Conservation (phyloP, 1,139 yeast genomes). For the Geotrichum bryndzae region DNA sequence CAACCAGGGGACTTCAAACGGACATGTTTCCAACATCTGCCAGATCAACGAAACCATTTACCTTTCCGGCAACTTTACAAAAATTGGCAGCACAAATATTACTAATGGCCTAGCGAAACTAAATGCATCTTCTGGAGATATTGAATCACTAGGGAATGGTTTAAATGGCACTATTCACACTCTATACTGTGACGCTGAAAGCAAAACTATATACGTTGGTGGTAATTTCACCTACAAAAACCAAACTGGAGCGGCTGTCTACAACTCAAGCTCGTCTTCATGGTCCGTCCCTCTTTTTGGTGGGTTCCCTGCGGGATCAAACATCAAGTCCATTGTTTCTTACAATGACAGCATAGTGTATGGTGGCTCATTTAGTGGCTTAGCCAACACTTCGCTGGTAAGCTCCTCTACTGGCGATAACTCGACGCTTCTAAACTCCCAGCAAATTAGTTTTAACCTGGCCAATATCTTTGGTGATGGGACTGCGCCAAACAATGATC, state of each 20-base stretch:
- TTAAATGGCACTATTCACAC: conserved; percentile 50
- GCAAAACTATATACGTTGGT: conserved; percentile 62
- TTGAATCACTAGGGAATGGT: conserved; percentile 39
- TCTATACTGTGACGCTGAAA: conserved; percentile 45
- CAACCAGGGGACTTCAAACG: conserved; percentile 27
- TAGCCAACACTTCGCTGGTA: conserved; percentile 48
- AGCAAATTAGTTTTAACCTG: conserved; percentile 55
- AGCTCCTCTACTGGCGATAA: conserved; percentile 34
- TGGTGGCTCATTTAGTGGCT: conserved; percentile 67
- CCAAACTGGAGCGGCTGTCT: conserved; percentile 60
- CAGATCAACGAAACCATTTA: conserved; percentile 41
- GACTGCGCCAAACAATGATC: conserved; percentile 36
- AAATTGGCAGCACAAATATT: conserved; percentile 36
- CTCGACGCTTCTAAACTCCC: conserved; percentile 50
- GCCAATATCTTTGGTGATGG: conserved; percentile 56
- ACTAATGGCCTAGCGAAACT: conserved; percentile 51
- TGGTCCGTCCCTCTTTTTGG: conserved; percentile 57
- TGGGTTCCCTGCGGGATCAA: conserved; percentile 64
- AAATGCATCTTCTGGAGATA: conserved; percentile 44
- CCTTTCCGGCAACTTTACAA: conserved; percentile 42
- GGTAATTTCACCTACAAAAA: conserved; percentile 60
- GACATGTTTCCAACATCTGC: conserved; percentile 33
- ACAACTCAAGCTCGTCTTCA: conserved; percentile 45
- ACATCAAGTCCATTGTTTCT: conserved; percentile 58
- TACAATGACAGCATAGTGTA: conserved; percentile 53